Percentiles rank a stretch among this genome's conserved stretches.
Conservation (phyloP, 2,329 filamentous ascomycete species). For the Fusarium transvaalense region DNA sequence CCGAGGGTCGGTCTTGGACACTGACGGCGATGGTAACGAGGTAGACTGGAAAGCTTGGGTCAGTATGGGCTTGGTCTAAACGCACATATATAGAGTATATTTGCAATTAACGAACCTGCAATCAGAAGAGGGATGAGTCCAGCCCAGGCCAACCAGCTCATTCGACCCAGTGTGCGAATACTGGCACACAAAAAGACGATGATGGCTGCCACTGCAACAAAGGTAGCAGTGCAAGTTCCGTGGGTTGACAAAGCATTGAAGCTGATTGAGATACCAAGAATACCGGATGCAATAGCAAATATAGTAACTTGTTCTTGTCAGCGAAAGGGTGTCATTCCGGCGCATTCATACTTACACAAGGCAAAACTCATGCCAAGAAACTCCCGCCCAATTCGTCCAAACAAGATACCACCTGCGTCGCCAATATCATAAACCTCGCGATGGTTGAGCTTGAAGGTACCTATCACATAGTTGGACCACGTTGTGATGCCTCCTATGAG, state of each 20-base stretch:
- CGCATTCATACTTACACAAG: slow-evolving; percentile 48
- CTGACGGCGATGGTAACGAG: slow-evolving; percentile 41
- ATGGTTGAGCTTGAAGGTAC: slow-evolving; percentile 64
- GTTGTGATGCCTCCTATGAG: slow-evolving; percentile 59
- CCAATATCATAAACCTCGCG: slow-evolving; percentile 66
- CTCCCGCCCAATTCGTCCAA: slow-evolving; percentile 60
- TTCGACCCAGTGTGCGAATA: slow-evolving; percentile 50
- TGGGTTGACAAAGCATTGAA: slow-evolving; percentile 56
- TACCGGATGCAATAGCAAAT: slow-evolving; percentile 24
- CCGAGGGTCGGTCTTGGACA: slow-evolving; percentile 33
- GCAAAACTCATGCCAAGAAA: slow-evolving; percentile 54
- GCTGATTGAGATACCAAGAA: slow-evolving; percentile 53
- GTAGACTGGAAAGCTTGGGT: slow-evolving; percentile 11
- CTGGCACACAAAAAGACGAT: slow-evolving; percentile 49
- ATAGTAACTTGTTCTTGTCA: slow-evolving; percentile 22
- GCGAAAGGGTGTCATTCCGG: neutral
- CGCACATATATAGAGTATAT: rapidly evolving
- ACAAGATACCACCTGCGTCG: slow-evolving; percentile 63
- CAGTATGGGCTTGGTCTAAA: neutral
- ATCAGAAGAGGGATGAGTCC: slow-evolving; percentile 18
- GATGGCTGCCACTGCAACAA: slow-evolving; percentile 53
- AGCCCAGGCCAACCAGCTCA: slow-evolving; percentile 52
- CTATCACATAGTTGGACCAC: slow-evolving; percentile 64
- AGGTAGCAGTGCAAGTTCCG: slow-evolving; percentile 55
- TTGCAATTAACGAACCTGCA: slow-evolving; percentile 1